phyloP scores from a whole-genome alignment of 352 stramenopile genomes.

The Salisapilia sapeloensis region DNA sequence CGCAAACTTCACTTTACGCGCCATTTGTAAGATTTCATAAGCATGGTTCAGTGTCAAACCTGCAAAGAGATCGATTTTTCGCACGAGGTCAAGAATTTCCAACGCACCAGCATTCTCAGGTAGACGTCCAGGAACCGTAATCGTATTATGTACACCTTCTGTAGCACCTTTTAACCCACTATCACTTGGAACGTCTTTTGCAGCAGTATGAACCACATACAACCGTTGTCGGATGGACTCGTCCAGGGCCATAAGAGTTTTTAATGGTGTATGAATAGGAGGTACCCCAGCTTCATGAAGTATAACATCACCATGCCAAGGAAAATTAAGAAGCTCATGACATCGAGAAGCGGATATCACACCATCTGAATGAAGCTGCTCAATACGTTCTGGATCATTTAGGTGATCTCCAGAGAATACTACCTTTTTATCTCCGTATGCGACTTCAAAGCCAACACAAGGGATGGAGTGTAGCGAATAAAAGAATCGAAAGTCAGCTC shows the following conservation, averaged over 20 bases:
- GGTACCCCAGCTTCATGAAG: slow-evolving; percentile 90
- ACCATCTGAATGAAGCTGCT: slow-evolving; percentile 59
- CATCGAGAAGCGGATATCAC: slow-evolving; percentile 72
- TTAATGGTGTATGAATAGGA: slow-evolving; percentile 91
- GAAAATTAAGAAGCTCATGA: slow-evolving; percentile 87
- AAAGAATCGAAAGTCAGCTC: slow-evolving; percentile 91
- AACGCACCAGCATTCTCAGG: slow-evolving; percentile 63
- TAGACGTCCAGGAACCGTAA: slow-evolving; percentile 57
- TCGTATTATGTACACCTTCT: slow-evolving; percentile 78
- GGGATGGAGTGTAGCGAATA: slow-evolving; percentile 94
- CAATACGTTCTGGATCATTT: slow-evolving; percentile 87
- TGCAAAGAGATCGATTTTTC: slow-evolving; percentile 69
- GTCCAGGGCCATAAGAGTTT: slow-evolving; percentile 84
- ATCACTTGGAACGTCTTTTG: slow-evolving; percentile 54
- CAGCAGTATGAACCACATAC: slow-evolving; percentile 91
- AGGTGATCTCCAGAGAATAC: slow-evolving; percentile 93
- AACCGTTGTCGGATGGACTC: slow-evolving; percentile 80
- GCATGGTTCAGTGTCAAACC: slow-evolving; percentile 73
- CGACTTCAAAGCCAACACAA: slow-evolving; percentile 89
- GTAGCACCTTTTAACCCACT: slow-evolving; percentile 77
- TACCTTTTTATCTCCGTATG: slow-evolving; percentile 88
- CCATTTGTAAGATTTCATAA: slow-evolving; percentile 76
- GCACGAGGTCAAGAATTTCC: slow-evolving; percentile 72
- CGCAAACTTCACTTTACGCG: slow-evolving; percentile 41
- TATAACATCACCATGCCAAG: slow-evolving; percentile 87